Evolutionary conservation across 768 basidiomycete species (phyloP).

Genomic region (Boletus rex-veris): DNA sequence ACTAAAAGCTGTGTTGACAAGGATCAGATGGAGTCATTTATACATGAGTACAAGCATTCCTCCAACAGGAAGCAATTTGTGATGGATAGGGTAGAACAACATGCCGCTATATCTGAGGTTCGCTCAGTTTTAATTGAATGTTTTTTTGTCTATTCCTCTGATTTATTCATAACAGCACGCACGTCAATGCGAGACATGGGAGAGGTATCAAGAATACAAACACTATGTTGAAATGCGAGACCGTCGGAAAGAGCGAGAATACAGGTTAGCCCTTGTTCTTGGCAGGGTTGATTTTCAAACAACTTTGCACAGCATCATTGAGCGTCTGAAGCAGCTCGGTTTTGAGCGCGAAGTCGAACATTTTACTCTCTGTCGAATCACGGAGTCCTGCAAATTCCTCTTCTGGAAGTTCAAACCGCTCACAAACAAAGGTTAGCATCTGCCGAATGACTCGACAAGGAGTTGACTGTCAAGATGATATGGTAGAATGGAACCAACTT

Average conservation of each 20-base stretch:
- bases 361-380: not conserved
- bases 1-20: not conserved
- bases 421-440: not conserved
- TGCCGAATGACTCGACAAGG: too few relatives aligned
- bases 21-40: not conserved
- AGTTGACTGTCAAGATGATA: too few relatives aligned
- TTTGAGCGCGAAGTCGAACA: not conserved
- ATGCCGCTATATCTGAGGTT: not conserved
- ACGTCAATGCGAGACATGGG: not conserved
- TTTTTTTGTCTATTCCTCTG: not conserved
- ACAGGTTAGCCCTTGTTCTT: not conserved
- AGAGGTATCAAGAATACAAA: too few relatives aligned
- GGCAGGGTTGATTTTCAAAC: not conserved
- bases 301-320: not conserved
- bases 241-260: not conserved
- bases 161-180: not conserved
- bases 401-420: not conserved
- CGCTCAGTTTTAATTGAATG: not conserved
- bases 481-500: not conserved
- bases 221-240: not conserved
- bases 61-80: not conserved
- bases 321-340: not conserved
- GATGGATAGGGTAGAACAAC: not conserved
- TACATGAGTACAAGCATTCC: not conserved
- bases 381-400: not conserved